Conservation (phyloP, 83 land plant genomes). For the Picea engelmannii region DNA sequence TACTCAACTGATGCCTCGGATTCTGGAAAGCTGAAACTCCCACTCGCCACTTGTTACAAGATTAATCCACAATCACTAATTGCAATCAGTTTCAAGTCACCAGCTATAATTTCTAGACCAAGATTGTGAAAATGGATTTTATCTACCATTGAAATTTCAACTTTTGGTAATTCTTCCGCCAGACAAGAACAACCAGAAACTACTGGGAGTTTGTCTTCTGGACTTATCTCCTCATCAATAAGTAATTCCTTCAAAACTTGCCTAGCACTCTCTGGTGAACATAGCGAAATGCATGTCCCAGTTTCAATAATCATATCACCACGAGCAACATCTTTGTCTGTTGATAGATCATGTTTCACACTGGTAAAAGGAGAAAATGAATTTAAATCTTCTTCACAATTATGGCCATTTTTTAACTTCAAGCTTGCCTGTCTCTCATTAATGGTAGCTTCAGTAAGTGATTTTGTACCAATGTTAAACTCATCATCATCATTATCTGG, state of each 20-base stretch:
- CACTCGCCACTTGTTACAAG: too few relatives aligned
- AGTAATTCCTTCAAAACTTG: neutral
- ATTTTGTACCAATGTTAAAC: too few relatives aligned
- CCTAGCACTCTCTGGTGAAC: neutral
- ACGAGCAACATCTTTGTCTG: neutral
- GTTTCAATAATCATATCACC: neutral
- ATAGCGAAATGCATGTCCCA: neutral
- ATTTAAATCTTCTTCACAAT: neutral
- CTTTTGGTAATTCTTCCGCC: slow-evolving; percentile 1
- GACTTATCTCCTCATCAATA: neutral
- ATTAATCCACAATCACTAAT: too few relatives aligned
- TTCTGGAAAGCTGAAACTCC: too few relatives aligned
- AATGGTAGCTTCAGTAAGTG: too few relatives aligned
- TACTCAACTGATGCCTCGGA: too few relatives aligned
- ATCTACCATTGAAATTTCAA: too few relatives aligned
- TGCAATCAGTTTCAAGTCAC: neutral
- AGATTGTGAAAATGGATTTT: slow-evolving; percentile 1
- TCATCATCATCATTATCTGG: too few relatives aligned
- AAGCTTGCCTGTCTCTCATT: neutral
- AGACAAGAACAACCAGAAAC: slow-evolving; percentile 3
- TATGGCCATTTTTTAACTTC: neutral
- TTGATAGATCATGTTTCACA: slow-evolving; percentile 1
- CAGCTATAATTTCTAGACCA: neutral
- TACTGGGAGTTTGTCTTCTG: slow-evolving; percentile 1
- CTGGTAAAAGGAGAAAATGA: neutral